Evolutionary conservation across 73 alveolate genomes (phyloP).

Genomic region (Paramecium pentaurelia): DNA sequence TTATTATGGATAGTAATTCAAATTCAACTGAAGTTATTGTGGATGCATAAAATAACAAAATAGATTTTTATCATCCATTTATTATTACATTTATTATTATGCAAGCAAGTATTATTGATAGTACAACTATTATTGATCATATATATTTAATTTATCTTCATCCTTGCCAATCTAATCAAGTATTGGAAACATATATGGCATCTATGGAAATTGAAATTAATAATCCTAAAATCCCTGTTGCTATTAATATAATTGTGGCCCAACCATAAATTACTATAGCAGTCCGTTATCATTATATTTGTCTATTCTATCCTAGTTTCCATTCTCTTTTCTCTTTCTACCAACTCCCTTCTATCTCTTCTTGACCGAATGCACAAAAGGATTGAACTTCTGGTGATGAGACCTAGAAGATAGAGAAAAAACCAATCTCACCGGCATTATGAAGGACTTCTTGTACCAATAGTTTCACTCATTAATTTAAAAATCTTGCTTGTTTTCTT

Average conservation of each 20-base stretch:
- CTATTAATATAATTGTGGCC: neutral
- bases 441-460: conserved; percentile 30
- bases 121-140: neutral
- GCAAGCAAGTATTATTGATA: neutral
- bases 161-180: neutral
- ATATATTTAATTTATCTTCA: neutral
- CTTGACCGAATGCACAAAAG: neutral
- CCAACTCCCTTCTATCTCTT: neutral
- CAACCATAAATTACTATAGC: neutral
- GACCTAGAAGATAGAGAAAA: conserved; percentile 5
- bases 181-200: neutral
- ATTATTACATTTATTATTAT: neutral
- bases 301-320: neutral
- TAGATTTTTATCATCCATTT: neutral
- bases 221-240: neutral
- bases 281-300: neutral
- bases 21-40: neutral
- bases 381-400: conserved; percentile 29
- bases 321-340: neutral
- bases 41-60: neutral
- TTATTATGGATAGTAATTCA: neutral
- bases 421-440: conserved; percentile 6
- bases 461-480: conserved; percentile 18
- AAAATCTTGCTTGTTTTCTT: conserved; percentile 1
- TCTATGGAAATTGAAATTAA: neutral